phyloP scores from a whole-genome alignment of 305 asterid species.

The Plantago lanceolata region DNA sequence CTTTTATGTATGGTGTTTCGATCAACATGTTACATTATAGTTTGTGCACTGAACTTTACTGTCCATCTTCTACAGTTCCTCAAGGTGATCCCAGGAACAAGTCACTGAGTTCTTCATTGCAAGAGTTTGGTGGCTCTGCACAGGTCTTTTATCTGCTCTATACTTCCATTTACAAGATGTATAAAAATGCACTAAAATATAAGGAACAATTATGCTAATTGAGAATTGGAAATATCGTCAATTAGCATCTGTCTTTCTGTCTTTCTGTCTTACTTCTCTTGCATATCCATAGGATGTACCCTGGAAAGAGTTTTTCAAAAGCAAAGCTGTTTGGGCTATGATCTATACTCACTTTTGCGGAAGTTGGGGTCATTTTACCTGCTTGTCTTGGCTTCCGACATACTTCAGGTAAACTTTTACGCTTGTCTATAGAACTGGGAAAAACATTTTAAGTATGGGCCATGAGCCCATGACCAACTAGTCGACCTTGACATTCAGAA shows the following conservation, averaged over 20 bases:
- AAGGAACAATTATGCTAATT: not conserved
- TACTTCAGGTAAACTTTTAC: constrained; percentile 67
- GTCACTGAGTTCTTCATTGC: constrained; percentile 49
- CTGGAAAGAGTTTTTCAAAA: constrained; percentile 81
- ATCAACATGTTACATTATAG: constrained; percentile 3
- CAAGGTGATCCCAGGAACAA: constrained; percentile 37
- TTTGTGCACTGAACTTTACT: constrained; percentile 5
- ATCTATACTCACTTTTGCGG: constrained; percentile 97
- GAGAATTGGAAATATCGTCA: too few relatives aligned
- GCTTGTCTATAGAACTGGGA: not conserved
- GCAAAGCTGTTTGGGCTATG: constrained; percentile 99
- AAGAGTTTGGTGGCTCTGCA: constrained; percentile 66
- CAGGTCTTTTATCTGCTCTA: constrained; percentile 37
- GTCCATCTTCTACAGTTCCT: constrained; percentile 49
- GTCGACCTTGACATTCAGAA: too few relatives aligned
- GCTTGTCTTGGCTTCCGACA: constrained; percentile 97
- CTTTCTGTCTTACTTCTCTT: constrained; percentile 20
- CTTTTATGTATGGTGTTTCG: not conserved
- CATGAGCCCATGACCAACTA: too few relatives aligned
- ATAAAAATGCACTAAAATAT: not conserved
- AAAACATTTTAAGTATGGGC: too few relatives aligned
- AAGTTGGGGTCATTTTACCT: constrained; percentile 96
- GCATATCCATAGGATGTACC: constrained; percentile 68
- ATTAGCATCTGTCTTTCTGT: constrained; percentile 3
- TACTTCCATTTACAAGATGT: not conserved